Evolutionary conservation across 495 filamentous ascomycete species (phyloP).

Genomic region (Penicillium cinerascens): DNA sequence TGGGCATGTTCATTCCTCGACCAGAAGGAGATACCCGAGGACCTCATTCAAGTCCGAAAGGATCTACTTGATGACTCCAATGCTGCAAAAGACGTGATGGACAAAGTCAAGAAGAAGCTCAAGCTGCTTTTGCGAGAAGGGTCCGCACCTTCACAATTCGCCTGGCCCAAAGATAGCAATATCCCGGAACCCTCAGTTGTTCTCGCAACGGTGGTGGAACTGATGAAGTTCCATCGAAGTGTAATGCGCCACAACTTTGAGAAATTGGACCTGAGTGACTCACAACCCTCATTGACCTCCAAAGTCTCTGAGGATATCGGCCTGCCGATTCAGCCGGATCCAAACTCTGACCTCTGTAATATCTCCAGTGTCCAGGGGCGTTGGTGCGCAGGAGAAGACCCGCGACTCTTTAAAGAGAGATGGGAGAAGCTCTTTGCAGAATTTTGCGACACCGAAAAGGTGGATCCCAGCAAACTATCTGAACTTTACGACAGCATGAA

Average conservation of each 20-base stretch:
- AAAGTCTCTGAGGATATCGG: slow-evolving; percentile 27
- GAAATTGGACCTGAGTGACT: slow-evolving; percentile 60
- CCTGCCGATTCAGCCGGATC: slow-evolving; percentile 14
- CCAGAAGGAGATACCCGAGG: slow-evolving; percentile 76
- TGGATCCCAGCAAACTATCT: slow-evolving; percentile 96
- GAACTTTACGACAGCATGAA: slow-evolving; percentile 99
- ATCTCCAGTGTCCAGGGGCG: slow-evolving; percentile 75
- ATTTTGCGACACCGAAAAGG: slow-evolving; percentile 94
- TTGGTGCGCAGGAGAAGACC: slow-evolving; percentile 96
- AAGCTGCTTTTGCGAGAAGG: slow-evolving; percentile 87
- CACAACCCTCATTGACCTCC: slow-evolving; percentile 41
- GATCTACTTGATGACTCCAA: slow-evolving; percentile 96
- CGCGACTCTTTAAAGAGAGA: slow-evolving; percentile 88
- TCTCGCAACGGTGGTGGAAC: slow-evolving; percentile 81
- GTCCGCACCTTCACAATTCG: slow-evolving; percentile 87
- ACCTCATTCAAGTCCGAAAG: slow-evolving; percentile 85
- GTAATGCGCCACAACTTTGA: slow-evolving; percentile 92
- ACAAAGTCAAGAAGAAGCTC: slow-evolving; percentile 98
- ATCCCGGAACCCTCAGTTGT: slow-evolving; percentile 91
- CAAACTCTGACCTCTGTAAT: slow-evolving; percentile 43
- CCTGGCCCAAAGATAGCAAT: slow-evolving; percentile 81
- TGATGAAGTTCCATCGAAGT: slow-evolving; percentile 95
- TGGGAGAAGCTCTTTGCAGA: slow-evolving; percentile 99
- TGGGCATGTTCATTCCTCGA: slow-evolving; percentile 89
- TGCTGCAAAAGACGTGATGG: slow-evolving; percentile 99